Evolutionary conservation across 192 early-diverging fungal species (phyloP).

Genomic region (Backusella liffmaniae): DNA sequence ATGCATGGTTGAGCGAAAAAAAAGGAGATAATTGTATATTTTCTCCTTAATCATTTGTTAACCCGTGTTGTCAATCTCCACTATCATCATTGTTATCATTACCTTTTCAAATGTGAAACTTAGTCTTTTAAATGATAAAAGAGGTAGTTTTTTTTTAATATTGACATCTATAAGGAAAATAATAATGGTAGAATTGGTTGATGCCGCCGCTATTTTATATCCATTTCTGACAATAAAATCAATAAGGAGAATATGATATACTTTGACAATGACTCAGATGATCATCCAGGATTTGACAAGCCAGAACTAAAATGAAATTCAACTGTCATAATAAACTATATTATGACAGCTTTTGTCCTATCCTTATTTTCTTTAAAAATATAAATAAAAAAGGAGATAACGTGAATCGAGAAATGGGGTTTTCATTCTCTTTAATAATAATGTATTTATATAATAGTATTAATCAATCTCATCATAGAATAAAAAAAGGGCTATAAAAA

Average conservation of each 20-base stretch:
- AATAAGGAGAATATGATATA: no score
- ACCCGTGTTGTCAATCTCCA: neutral
- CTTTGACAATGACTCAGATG: neutral
- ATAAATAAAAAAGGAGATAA: neutral
- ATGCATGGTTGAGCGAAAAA: neutral
- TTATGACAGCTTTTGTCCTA: neutral
- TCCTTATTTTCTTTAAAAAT: no score
- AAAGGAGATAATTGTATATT: neutral
- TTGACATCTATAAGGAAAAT: no score
- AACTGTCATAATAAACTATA: neutral
- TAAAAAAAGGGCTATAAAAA: no score
- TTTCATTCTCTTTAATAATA: neutral
- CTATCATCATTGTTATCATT: neutral
- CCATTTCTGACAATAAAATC: no score
- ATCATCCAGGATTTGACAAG: slow-evolving; percentile 1
- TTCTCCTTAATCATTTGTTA: neutral
- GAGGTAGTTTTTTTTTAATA: no score
- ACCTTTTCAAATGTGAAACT: neutral
- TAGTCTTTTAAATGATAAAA: no score
- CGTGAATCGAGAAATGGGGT: neutral
- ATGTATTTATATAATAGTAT: no score
- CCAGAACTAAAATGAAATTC: neutral
- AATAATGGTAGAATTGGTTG: no score
- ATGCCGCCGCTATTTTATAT: no score
- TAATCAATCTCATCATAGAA: no score